These are phyloP conservation scores for Termitomyces sp. DNA, from an alignment of 768 basidiomycete species.

Conservation along the genomic window DNA sequence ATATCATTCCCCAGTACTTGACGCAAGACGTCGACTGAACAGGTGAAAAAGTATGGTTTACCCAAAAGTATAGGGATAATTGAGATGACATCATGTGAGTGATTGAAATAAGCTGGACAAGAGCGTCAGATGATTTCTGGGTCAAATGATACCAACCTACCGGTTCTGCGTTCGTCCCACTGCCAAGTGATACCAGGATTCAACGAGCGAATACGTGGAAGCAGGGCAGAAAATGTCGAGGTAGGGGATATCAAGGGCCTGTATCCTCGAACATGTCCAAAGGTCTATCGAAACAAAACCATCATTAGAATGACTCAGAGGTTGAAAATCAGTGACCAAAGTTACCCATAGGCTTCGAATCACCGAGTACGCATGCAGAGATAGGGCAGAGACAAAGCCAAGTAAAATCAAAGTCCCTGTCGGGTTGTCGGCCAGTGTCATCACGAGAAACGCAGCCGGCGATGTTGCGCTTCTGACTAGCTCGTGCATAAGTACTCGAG, in stretches of 20 bases:
- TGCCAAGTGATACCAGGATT: constrained; percentile 14
- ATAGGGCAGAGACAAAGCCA: constrained; percentile 1
- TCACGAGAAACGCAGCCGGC: neutral
- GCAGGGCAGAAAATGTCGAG: constrained; percentile 3
- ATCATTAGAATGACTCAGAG: neutral
- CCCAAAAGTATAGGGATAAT: constrained; percentile 19
- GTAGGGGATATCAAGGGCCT: constrained; percentile 10
- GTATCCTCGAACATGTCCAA: constrained; percentile 10
- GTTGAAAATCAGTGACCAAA: too few species aligned
- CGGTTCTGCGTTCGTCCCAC: constrained; percentile 9
- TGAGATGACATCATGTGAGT: constrained; percentile 20
- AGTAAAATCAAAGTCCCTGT: neutral
- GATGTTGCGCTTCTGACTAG: neutral
- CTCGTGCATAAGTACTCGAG: too few species aligned
- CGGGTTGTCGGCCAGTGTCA: neutral
- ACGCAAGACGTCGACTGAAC: constrained; percentile 20
- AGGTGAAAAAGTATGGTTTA: constrained; percentile 14
- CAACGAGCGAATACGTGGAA: constrained; percentile 6
- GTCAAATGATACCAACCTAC: neutral
- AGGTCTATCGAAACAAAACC: neutral
- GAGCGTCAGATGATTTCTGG: neutral
- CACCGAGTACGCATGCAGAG: constrained; percentile 2
- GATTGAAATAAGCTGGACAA: constrained; percentile 19
- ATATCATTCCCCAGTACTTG: constrained; percentile 18
- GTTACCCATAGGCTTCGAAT: neutral